Conservation (phyloP, 2,329 filamentous ascomycete genomes). For the Calonectria henricotiae region DNA sequence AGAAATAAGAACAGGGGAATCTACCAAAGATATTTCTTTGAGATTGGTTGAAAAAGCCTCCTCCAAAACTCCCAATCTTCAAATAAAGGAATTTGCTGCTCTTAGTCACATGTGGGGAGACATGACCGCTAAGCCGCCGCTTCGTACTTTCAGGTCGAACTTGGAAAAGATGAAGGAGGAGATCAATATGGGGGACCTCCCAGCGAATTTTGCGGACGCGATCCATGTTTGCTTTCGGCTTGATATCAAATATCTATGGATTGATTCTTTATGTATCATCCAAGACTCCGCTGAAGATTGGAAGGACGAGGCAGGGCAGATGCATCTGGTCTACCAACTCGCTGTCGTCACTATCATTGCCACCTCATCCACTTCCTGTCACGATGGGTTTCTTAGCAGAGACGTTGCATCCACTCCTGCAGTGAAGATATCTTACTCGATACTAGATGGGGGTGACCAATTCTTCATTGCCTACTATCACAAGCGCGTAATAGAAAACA, state of each 20-base stretch:
- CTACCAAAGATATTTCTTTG: background rate
- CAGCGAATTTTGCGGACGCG: background rate
- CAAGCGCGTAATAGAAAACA: background rate
- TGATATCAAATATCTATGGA: background rate
- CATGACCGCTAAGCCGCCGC: background rate
- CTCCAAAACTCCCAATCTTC: background rate
- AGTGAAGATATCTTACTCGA: background rate
- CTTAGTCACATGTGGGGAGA: slow-evolving; percentile 16
- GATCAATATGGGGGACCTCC: background rate
- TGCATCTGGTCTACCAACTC: slow-evolving; percentile 9
- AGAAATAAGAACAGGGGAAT: background rate
- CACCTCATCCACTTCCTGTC: background rate
- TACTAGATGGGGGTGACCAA: background rate
- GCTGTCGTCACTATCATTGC: background rate
- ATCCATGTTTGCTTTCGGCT: background rate
- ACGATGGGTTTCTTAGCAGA: background rate
- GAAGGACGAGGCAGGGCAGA: background rate
- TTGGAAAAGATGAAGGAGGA: background rate
- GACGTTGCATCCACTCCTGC: background rate
- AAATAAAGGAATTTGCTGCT: background rate
- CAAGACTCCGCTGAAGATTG: slow-evolving; percentile 12
- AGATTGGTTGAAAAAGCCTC: background rate
- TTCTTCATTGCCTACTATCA: slow-evolving; percentile 2
- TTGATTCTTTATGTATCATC: background rate
- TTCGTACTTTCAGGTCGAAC: slow-evolving; percentile 4